Evolutionary conservation across 805 yeast species (phyloP).

Genomic region (Hanseniaspora taiwanica): DNA sequence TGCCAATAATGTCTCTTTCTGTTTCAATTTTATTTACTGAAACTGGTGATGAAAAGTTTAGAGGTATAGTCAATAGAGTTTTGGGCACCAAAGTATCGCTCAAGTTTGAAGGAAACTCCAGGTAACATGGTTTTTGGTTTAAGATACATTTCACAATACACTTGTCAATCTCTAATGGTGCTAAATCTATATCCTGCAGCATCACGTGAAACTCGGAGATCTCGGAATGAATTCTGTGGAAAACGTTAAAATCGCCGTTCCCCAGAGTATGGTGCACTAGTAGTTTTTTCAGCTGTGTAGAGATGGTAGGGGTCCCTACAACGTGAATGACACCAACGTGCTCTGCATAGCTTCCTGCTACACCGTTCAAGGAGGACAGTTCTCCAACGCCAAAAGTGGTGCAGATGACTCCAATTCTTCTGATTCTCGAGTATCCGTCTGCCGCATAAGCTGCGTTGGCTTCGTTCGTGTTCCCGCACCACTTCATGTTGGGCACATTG

Average conservation of each 20-base stretch:
- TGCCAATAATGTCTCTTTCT: conserved; percentile 10
- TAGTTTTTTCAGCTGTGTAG: conserved; percentile 23
- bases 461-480: conserved; percentile 83
- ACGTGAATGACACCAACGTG: conserved; percentile 71
- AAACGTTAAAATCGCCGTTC: conserved; percentile 35
- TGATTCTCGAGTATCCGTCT: conserved; percentile 67
- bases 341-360: conserved; percentile 75
- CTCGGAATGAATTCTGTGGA: conserved; percentile 33
- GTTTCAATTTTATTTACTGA: conserved; percentile 26
- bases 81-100: conserved; percentile 30
- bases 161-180: conserved; percentile 36
- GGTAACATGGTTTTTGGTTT: conserved; percentile 57
- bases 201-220: conserved; percentile 40
- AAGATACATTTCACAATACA: conserved; percentile 32
- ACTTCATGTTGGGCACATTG: conserved; percentile 35
- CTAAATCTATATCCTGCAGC: conserved; percentile 41
- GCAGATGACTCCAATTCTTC: conserved; percentile 24
- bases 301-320: conserved; percentile 61
- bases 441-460: conserved; percentile 84
- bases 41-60: conserved; percentile 18
- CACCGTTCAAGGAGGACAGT: conserved; percentile 70
- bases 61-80: conserved; percentile 23
- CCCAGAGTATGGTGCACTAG: conserved; percentile 20
- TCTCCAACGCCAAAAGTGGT: conserved; percentile 86
- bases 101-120: conserved; percentile 55